These are phyloP conservation scores for Pulveroboletus frians DNA, from an alignment of 768 basidiomycete species.

Conservation along the genomic window DNA sequence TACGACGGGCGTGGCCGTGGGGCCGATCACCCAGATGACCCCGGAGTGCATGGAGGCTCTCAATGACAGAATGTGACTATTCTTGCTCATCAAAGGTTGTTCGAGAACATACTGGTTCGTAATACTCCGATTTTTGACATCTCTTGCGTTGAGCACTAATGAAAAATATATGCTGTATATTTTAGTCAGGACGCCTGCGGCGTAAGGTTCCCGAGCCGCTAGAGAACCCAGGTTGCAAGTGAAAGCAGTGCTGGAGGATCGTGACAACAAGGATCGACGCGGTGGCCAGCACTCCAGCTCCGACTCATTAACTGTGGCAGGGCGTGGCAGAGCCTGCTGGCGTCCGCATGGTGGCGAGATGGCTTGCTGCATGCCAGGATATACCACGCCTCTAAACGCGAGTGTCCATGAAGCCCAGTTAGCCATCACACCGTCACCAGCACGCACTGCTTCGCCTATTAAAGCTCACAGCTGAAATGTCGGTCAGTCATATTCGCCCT, in stretches of 20 bases:
- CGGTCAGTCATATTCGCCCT: slow-evolving; percentile 10
- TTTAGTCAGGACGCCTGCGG: background rate
- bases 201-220: background rate
- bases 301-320: background rate
- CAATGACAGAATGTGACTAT: slow-evolving; percentile 4
- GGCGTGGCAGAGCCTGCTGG: slow-evolving; percentile 13
- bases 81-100: background rate
- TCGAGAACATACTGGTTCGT: background rate
- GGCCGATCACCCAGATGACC: slow-evolving; percentile 26
- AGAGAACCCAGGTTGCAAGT: background rate
- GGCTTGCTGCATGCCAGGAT: background rate
- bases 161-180: background rate
- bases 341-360: slow-evolving; percentile 10
- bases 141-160: background rate
- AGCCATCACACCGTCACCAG: background rate
- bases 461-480: slow-evolving; percentile 7
- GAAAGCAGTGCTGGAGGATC: background rate
- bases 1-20: slow-evolving; percentile 19
- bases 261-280: background rate
- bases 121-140: background rate
- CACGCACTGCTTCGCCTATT: background rate
- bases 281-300: background rate
- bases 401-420: background rate
- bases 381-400: background rate
- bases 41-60: slow-evolving; percentile 16